Base-by-base conservation (phyloP, 2,329 filamentous ascomycete species). In the Coleophoma crateriformis region DNA sequence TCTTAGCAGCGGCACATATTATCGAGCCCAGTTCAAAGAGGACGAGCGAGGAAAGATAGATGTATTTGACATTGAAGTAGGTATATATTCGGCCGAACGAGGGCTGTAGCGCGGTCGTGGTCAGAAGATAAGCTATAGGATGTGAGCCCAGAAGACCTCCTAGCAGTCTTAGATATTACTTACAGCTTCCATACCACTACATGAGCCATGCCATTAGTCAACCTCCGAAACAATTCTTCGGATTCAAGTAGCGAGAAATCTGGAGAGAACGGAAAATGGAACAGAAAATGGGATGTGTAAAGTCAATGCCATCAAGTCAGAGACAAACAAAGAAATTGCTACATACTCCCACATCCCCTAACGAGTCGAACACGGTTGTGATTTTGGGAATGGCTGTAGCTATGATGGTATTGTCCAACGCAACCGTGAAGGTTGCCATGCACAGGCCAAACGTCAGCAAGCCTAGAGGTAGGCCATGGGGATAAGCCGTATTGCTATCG, bases 381-480 rank as follows among this genome's bases (percentile, higher is more conserved):
- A 73, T 72, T 44, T 66, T 67, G 7, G 70, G 70, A 41, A 72
- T 71, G 4, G 70, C 70, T 5, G 67, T 70, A 13, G 67, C 67
- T 45, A 64, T 59, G 41, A 65, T 67, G 13, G 62, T 63, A 34
- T 64, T 71, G 40, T 77, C 61, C 11, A 78, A 67, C 45, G 73
- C 68, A 45, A 75, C 64, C 6, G 76, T 66, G 56, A 78, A 77
- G 27, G 77, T 68, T 50, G 68, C 69, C 47, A 77, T 59, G 20
- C 73, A 68, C 10, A 79, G 61, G 22, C 74, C 74, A 22, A 75
- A 54, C 15, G 76, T 67, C 48, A 78, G 71, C 49, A 75, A 65
- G 41, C 60, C 58, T 10, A 66, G 49, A 47, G 58, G 56, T 13
- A 60, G 33, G 10, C 58, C 60, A 13, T 52, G 53, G 14, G 63